These are phyloP conservation scores for Solanum chacoense DNA, from an alignment of 305 asterid species.

Conservation along the genomic window DNA sequence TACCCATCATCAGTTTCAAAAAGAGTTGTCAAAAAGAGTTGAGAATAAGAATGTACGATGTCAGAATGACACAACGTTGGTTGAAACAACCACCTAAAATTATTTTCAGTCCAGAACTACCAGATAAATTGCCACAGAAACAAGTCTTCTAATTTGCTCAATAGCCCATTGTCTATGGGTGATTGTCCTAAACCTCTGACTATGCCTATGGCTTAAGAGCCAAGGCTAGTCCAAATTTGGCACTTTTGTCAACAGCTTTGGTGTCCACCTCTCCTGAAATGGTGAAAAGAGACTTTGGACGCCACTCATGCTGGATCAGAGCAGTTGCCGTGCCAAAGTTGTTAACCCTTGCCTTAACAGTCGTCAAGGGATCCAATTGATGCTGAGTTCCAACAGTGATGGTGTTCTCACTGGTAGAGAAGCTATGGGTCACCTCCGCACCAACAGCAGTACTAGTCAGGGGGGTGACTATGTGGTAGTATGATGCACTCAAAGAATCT, in stretches of 20 bases:
- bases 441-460: conserved; percentile 42
- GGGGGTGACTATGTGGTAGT: conserved; percentile 43
- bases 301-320: conserved; percentile 57
- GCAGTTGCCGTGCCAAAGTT: conserved; percentile 43
- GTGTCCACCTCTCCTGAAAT: conserved; percentile 48
- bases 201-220: conserved; percentile 39
- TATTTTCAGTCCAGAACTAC: conserved; percentile 1
- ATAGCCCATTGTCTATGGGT: background rate
- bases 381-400: conserved; percentile 47
- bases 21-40: background rate
- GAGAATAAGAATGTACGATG: background rate
- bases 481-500: conserved; percentile 35
- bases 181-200: background rate
- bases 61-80: background rate
- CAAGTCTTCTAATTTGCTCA: background rate
- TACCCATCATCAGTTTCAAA: background rate
- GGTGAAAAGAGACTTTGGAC: conserved; percentile 49
- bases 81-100: conserved; percentile 1
- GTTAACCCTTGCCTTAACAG: conserved; percentile 45
- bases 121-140: background rate
- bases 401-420: conserved; percentile 39
- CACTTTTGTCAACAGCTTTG: conserved; percentile 40
- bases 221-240: conserved; percentile 55
- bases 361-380: conserved; percentile 39
- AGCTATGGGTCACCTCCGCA: conserved; percentile 43